Evolutionary conservation across 1,284 basidiomycete genomes (phyloP), one percentile per base, ranked within the genome.

Genomic region (Trametes polyzona): DNA sequence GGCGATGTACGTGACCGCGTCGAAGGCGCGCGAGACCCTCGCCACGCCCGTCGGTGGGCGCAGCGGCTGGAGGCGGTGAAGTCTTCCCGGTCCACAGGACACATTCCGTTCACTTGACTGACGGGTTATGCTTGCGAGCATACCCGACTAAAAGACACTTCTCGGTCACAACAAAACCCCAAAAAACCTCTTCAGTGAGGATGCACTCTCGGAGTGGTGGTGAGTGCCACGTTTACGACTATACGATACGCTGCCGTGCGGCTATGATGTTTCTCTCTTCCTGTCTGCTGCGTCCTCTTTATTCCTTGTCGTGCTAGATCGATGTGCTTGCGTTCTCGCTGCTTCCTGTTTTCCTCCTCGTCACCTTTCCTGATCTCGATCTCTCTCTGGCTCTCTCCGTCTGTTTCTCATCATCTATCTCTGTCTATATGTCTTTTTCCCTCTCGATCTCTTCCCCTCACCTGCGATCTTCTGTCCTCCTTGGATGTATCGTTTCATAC

Each of bases 1-100:
- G 59, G 53, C 44, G 30, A 59, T 62, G 63, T 64, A 52, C 44
- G 53, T 64, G 44, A 54, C 55, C 30, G 59, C 63, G 50, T 37
- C 57, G 39, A 54, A 59, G 51, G 59, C 59, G 49, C 58, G 61
- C 43, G 61, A 63, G 47, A 58, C 61, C 47, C 33, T 57, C 30
- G 47, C 51, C 9, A 63, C 61, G 42, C 61, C 61, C 17, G 61
- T 63, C 12, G 58, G 61, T 4, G 61, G 56, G 26, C 61, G 58
- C 33, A 52, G 53, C 35, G 58, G 26, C 12, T 51, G 61, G 58
- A 41, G 58, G 30, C 50, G 58, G 35, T 59, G 58, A 54, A 32
- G 19, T 35, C 12, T n/a, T n/a, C 8, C n/a, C 14, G 19, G 16
- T 5, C 37, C n/a, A n/a, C n/a, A n/a, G n/a, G n/a, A n/a, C n/a